Evolutionary conservation across 192 early-diverging fungal species (phyloP).

Genomic region (Blastocladiella britannica): DNA sequence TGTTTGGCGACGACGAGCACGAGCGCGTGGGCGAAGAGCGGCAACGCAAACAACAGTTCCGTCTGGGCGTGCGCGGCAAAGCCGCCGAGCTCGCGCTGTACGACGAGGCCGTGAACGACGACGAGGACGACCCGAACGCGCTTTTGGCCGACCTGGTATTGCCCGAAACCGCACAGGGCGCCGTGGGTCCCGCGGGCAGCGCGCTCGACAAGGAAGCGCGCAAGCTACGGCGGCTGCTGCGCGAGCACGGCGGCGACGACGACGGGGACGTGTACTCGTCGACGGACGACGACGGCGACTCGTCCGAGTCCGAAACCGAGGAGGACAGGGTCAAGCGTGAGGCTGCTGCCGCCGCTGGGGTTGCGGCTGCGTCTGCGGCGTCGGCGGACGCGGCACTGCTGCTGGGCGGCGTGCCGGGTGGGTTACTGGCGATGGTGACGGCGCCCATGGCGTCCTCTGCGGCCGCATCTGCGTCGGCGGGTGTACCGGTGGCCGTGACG

Average conservation of each 20-base stretch:
- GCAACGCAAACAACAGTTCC: no score
- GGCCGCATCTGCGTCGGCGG: slow-evolving; percentile 44
- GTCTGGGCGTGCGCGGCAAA: no score
- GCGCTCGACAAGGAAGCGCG: neutral
- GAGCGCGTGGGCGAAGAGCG: no score
- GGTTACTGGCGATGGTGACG: neutral
- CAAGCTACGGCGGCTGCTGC: neutral
- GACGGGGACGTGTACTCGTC: neutral
- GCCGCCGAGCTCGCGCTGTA: no score
- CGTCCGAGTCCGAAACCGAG: no score
- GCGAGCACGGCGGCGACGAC: neutral
- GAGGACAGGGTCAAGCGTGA: neutral
- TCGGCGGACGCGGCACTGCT: neutral
- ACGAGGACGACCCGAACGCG: neutral
- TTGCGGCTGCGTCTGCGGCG: neutral
- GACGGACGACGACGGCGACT: neutral
- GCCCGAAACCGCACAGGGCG: neutral
- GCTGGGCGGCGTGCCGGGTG: neutral
- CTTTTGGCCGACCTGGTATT: neutral
- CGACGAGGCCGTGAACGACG: neutral
- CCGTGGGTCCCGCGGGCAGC: neutral
- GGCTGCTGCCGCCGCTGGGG: neutral
- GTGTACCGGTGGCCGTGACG: neutral
- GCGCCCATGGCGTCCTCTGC: slow-evolving; percentile 30
- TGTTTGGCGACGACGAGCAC: no score